phyloP scores from a whole-genome alignment of 169 alveolate genomes.

The Fabrea salina region DNA sequence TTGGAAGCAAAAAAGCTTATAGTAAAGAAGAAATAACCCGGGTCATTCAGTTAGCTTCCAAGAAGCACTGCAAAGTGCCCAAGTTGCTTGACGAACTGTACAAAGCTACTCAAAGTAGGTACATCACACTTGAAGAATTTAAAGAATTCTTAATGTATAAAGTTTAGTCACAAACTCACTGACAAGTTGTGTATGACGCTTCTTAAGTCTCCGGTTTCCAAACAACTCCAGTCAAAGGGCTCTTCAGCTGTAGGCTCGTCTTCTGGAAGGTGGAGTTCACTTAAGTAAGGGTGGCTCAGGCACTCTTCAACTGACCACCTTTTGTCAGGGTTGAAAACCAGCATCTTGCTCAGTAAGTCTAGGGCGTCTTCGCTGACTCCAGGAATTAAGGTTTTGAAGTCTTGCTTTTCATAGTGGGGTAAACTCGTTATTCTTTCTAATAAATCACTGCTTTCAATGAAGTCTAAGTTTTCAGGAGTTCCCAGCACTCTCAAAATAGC shows the following conservation, averaged over 20 bases:
- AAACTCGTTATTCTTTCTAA: constrained; percentile 47
- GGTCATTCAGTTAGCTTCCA: too few species aligned
- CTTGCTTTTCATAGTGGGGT: constrained; percentile 45
- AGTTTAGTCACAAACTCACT: too few species aligned
- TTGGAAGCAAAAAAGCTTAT: too few species aligned
- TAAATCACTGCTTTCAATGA: constrained; percentile 77
- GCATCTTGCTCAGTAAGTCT: constrained; percentile 56
- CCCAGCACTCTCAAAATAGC: constrained; percentile 83
- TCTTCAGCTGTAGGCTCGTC: constrained; percentile 14
- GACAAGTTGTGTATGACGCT: too few species aligned
- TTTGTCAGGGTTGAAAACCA: constrained; percentile 60
- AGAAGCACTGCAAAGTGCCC: too few species aligned
- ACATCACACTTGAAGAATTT: too few species aligned
- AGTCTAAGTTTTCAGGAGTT: too few species aligned
- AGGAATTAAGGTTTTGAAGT: constrained; percentile 38
- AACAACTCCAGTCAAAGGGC: background rate
- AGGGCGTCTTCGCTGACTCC: constrained; percentile 54
- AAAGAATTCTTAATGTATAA: too few species aligned
- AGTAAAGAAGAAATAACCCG: too few species aligned
- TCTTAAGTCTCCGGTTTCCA: background rate
- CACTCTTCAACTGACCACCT: constrained; percentile 75
- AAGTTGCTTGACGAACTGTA: too few species aligned
- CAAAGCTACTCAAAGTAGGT: too few species aligned
- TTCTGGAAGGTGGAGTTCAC: constrained; percentile 53
- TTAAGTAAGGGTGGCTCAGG: constrained; percentile 68